Percentiles rank a stretch among this genome's conserved stretches.
These are phyloP conservation scores for Penicillium capsulatum DNA, from an alignment of 2,329 filamentous ascomycete species.

Conservation along the genomic window DNA sequence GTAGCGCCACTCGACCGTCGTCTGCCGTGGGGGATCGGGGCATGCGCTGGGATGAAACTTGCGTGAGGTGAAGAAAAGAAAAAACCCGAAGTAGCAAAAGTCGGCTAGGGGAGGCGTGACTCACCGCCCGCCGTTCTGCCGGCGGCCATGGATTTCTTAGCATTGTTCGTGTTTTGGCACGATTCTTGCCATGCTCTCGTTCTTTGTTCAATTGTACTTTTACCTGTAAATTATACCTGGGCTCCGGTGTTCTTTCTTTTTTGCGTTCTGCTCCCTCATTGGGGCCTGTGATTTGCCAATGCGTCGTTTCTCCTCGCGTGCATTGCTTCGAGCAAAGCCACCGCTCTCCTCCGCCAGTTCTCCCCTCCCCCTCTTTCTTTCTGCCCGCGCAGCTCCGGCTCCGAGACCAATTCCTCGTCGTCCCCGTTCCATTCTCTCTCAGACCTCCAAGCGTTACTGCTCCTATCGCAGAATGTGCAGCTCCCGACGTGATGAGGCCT, in stretches of 20 bases:
- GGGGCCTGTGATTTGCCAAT: slow-evolving; percentile 21
- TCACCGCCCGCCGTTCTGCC: slow-evolving; percentile 21
- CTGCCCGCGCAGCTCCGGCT: slow-evolving; percentile 21
- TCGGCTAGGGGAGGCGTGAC: not conserved
- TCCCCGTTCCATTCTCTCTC: slow-evolving; percentile 27
- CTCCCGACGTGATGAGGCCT: slow-evolving; percentile 55
- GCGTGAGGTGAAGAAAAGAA: slow-evolving; percentile 26
- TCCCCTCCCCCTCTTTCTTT: slow-evolving; percentile 27
- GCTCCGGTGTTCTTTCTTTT: slow-evolving; percentile 8
- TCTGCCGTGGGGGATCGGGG: slow-evolving; percentile 23
- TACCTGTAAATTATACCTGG: slow-evolving; percentile 12
- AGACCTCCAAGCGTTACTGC: slow-evolving; percentile 55
- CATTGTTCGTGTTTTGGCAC: slow-evolving; percentile 13
- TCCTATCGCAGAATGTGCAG: slow-evolving; percentile 76
- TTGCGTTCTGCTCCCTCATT: slow-evolving; percentile 8
- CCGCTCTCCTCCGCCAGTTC: slow-evolving; percentile 30
- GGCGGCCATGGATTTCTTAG: slow-evolving; percentile 13
- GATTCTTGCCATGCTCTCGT: slow-evolving; percentile 2
- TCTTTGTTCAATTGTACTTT: slow-evolving; percentile 16
- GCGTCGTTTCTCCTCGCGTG: slow-evolving; percentile 36
- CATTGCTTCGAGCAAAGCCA: slow-evolving; percentile 35
- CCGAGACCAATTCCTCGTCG: slow-evolving; percentile 20
- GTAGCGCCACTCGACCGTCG: slow-evolving; percentile 24
- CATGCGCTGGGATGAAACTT: slow-evolving; percentile 30
- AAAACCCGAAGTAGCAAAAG: slow-evolving; percentile 17